Evolutionary conservation across 2,329 filamentous ascomycete species (phyloP).

Genomic region (Claviceps spartinae): DNA sequence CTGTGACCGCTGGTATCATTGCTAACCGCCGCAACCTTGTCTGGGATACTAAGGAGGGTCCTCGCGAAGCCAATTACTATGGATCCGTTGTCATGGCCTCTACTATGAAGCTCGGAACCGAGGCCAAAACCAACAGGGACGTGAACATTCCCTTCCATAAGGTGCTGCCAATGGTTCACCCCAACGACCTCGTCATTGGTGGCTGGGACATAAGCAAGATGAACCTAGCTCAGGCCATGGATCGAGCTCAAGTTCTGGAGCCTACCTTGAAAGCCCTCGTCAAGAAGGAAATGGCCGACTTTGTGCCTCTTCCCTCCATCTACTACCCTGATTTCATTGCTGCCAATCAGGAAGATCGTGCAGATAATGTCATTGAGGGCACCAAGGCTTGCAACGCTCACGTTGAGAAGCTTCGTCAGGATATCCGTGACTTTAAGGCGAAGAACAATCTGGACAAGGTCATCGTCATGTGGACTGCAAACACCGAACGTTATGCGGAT

Average conservation of each 20-base stretch:
- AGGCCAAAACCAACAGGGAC: constrained; percentile 70
- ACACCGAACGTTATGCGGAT: constrained; percentile 93
- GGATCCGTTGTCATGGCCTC: constrained; percentile 95
- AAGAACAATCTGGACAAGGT: constrained; percentile 81
- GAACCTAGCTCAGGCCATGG: constrained; percentile 85
- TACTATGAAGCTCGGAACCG: constrained; percentile 89
- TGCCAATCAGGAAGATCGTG: constrained; percentile 92
- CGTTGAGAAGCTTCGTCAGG: constrained; percentile 82
- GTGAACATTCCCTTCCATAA: constrained; percentile 94
- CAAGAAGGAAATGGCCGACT: constrained; percentile 79
- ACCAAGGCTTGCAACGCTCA: constrained; percentile 75
- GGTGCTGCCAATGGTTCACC: constrained; percentile 91
- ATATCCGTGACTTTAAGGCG: constrained; percentile 90
- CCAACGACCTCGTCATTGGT: constrained; percentile 86
- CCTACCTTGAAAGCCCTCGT: constrained; percentile 84
- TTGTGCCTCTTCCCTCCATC: constrained; percentile 84
- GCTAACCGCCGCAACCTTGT: constrained; percentile 76
- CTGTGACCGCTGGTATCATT: constrained; percentile 91
- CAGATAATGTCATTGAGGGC: constrained; percentile 78
- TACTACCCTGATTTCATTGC: constrained; percentile 99
- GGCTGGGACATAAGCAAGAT: constrained; percentile 95
- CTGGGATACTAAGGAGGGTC: constrained; percentile 91
- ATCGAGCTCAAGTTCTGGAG: constrained; percentile 87
- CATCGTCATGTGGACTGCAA: constrained; percentile 96
- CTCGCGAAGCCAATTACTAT: constrained; percentile 86